Percentiles rank a stretch among this genome's conserved stretches.
Evolutionary conservation across 2,329 filamentous ascomycete genomes (phyloP).

Genomic region (Chrysosphaeria jannelii): DNA sequence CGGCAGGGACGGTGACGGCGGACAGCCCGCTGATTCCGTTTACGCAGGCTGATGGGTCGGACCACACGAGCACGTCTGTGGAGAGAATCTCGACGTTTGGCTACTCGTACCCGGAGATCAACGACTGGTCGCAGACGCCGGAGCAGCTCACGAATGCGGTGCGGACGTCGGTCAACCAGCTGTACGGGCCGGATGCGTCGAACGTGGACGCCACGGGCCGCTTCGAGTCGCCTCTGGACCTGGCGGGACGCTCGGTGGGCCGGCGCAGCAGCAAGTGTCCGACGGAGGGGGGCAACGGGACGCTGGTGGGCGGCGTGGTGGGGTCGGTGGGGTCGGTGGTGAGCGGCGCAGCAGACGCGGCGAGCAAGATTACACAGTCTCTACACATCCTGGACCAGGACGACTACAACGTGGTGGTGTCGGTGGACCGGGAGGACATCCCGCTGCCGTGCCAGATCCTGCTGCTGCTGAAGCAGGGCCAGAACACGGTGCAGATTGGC

Average conservation of each 20-base stretch:
- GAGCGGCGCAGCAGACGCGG: background rate
- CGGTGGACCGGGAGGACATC: constrained; percentile 11
- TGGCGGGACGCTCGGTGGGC: background rate
- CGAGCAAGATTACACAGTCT: too few species aligned
- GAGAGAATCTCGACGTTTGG: constrained; percentile 9
- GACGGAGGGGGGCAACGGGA: background rate
- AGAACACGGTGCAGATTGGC: constrained; percentile 6
- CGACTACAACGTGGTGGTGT: constrained; percentile 11
- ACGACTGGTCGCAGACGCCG: constrained; percentile 18
- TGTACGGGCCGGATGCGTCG: constrained; percentile 11
- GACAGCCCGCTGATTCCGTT: constrained; percentile 17
- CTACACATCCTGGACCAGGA: constrained; percentile 1
- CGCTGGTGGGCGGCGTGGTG: background rate
- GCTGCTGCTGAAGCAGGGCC: constrained; percentile 6
- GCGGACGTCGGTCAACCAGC: constrained; percentile 23
- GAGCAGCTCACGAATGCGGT: constrained; percentile 30
- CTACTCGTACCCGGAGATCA: constrained; percentile 13
- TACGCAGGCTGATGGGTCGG: constrained; percentile 4
- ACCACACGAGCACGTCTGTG: constrained; percentile 13
- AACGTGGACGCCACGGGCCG: background rate
- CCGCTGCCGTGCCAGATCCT: constrained; percentile 11
- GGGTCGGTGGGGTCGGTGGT: background rate
- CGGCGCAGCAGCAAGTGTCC: background rate
- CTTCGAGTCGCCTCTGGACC: background rate
- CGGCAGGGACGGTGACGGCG: constrained; percentile 13